Evolutionary conservation across 139 green algal genomes (phyloP).

Genomic region (Closterium sp.): DNA sequence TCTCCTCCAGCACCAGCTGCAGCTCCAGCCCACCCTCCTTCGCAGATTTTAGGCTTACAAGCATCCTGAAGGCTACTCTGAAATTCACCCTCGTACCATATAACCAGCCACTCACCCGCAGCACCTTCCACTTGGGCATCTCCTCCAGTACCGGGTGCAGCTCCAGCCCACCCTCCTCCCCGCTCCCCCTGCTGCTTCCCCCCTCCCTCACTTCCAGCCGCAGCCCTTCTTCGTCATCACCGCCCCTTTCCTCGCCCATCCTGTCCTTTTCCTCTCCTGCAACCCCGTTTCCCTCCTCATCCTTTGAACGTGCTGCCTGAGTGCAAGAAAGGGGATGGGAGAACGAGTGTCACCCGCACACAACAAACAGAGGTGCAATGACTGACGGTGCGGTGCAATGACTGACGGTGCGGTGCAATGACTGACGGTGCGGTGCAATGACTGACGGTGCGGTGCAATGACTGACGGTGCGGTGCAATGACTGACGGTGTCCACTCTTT

Average conservation of each 20-base stretch:
- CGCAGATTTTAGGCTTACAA: not conserved
- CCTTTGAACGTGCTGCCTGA: not conserved
- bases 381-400: too few relatives aligned
- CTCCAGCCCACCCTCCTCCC: not conserved
- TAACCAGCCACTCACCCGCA: conserved; percentile 24
- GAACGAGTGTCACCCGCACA: too few relatives aligned
- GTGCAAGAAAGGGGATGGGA: too few relatives aligned
- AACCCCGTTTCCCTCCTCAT: not conserved
- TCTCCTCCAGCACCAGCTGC: conserved; percentile 34
- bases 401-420: too few relatives aligned
- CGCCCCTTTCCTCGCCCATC: not conserved
- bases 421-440: too few relatives aligned
- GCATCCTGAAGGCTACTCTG: too few relatives aligned
- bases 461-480: too few relatives aligned
- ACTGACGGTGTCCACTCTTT: too few relatives aligned
- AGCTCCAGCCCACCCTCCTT: conserved; percentile 1
- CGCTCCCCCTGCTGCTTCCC: not conserved
- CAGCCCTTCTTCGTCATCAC: not conserved
- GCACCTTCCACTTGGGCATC: conserved; percentile 33
- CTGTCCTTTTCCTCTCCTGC: not conserved
- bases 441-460: too few relatives aligned
- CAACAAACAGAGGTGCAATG: too few relatives aligned
- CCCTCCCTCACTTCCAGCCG: not conserved
- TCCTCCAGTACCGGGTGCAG: conserved; percentile 37
- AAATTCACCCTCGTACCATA: too few relatives aligned